phyloP scores from a whole-genome alignment of 768 basidiomycete genomes.

The Lactarius vividus region DNA sequence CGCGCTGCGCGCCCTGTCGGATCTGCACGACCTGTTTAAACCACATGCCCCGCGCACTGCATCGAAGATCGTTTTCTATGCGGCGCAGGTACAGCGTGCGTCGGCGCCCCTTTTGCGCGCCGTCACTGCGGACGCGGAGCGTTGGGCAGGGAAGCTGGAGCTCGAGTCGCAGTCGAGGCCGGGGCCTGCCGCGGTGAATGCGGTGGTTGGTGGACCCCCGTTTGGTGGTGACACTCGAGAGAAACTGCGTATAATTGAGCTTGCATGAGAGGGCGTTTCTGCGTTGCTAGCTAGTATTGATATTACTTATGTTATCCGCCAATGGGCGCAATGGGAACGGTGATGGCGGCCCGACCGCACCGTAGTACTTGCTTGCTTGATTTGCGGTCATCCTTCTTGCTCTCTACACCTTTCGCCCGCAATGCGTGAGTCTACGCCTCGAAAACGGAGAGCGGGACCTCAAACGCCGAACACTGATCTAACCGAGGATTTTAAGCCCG shows the following conservation, averaged over 20 bases:
- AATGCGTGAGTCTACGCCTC: conserved; percentile 9
- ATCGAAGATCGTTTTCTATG: conserved; percentile 70
- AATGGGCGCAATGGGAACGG: not conserved
- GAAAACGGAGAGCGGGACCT: conserved; percentile 2
- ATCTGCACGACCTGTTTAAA: conserved; percentile 42
- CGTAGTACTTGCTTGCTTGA: too few species aligned
- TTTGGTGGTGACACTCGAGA: not conserved
- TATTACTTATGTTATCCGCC: not conserved
- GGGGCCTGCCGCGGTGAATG: not conserved
- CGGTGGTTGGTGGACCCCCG: not conserved
- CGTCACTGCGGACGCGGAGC: conserved; percentile 12
- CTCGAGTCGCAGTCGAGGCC: not conserved
- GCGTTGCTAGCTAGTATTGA: too few species aligned
- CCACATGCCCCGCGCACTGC: conserved; percentile 37
- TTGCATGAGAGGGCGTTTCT: not conserved
- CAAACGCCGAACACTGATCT: not conserved
- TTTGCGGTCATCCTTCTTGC: not conserved
- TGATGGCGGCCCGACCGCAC: not conserved
- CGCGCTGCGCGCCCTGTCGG: conserved; percentile 46
- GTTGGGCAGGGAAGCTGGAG: conserved; percentile 16
- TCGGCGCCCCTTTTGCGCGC: conserved; percentile 4
- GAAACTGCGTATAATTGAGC: conserved; percentile 6
- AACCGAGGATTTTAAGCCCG: conserved; percentile 1
- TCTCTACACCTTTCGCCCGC: not conserved
- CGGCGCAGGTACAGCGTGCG: conserved; percentile 45